These are phyloP conservation scores for Chlorella vulgaris DNA, from an alignment of 139 green algal genomes.

Conservation along the genomic window DNA sequence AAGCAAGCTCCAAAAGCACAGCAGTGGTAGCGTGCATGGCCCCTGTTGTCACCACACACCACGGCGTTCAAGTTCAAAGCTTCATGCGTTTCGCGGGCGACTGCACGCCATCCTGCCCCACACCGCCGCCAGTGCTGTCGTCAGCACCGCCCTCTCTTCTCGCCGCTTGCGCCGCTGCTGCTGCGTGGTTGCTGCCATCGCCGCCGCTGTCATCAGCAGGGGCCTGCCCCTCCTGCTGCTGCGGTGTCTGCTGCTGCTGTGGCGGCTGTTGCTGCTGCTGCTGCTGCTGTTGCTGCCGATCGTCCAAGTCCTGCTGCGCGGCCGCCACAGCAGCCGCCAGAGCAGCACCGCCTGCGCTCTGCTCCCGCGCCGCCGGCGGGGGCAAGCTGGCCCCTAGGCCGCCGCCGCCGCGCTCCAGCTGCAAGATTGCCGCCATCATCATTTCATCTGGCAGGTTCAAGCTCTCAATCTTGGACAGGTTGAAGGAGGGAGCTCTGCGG, in stretches of 20 bases:
- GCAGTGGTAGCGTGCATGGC: too few species aligned
- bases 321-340: not conserved
- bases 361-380: not conserved
- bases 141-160: not conserved
- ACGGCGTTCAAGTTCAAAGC: too few species aligned
- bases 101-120: not conserved
- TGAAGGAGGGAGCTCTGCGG: conserved; percentile 34
- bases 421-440: conserved; percentile 8
- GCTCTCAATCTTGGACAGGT: conserved; percentile 57
- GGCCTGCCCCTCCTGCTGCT: not conserved
- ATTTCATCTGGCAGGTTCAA: conserved; percentile 41
- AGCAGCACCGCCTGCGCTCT: not conserved
- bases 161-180: not conserved
- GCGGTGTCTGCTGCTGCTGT: not conserved
- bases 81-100: too few species aligned
- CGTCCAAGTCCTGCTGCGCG: not conserved
- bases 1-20: too few species aligned
- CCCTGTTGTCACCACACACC: too few species aligned
- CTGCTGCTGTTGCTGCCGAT: not conserved
- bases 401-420: not conserved
- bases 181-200: too few species aligned
- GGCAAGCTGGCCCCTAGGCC: not conserved
- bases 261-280: conserved; percentile 1
- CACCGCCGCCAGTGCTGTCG: not conserved
- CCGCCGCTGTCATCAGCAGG: too few species aligned